phyloP scores from a whole-genome alignment of 768 basidiomycete genomes.

The Cystobasidium ongulense region DNA sequence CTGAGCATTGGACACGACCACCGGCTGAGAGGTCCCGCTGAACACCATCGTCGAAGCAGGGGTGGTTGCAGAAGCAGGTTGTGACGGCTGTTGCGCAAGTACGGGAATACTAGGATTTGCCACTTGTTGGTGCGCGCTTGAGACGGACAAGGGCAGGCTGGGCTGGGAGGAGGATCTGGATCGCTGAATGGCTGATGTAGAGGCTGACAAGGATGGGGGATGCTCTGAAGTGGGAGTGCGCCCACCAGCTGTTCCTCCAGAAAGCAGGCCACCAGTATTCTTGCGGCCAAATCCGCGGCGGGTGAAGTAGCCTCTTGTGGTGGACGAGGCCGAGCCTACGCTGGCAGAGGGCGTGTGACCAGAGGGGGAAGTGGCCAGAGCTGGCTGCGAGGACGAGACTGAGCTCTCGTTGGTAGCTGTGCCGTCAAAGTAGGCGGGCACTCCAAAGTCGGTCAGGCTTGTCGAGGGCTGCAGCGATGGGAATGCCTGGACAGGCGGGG shows the following conservation, averaged over 20 bases:
- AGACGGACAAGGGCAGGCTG: not conserved
- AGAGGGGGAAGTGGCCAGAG: not conserved
- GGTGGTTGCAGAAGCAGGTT: constrained; percentile 5
- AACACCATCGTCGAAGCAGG: not conserved
- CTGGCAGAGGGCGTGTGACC: not conserved
- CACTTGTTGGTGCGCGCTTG: not conserved
- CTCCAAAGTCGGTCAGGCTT: not conserved
- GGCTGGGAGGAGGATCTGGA: constrained; percentile 22
- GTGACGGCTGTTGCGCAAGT: not conserved
- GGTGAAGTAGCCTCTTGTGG: constrained; percentile 10
- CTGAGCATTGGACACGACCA: not conserved
- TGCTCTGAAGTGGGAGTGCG: constrained; percentile 15
- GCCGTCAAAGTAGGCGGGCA: not conserved
- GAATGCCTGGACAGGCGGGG: not conserved
- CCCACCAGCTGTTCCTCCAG: not conserved
- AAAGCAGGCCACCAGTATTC: constrained; percentile 11
- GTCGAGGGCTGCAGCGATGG: not conserved
- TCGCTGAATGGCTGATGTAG: not conserved
- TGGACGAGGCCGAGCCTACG: not conserved
- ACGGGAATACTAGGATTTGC: not conserved
- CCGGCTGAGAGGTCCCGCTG: not conserved
- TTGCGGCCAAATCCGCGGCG: constrained; percentile 14
- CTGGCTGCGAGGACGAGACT: not conserved
- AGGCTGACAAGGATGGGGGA: not conserved
- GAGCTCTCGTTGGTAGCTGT: not conserved